Base-by-base conservation (phyloP, 2,329 filamentous ascomycete genomes). In the Coniochaeta prunicola region DNA sequence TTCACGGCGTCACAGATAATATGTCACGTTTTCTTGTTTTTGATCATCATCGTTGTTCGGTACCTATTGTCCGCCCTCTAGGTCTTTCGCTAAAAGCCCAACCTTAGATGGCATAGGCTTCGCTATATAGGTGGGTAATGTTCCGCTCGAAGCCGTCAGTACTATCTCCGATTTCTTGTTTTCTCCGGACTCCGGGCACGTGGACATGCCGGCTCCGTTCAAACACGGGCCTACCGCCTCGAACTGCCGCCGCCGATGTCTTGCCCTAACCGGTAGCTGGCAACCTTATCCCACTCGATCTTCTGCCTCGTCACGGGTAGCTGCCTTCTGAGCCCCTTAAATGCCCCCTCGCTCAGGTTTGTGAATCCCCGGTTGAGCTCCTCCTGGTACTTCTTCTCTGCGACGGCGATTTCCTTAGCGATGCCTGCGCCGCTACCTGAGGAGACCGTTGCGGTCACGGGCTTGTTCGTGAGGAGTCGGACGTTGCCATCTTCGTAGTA, bases 401-500 rank as follows among this genome's bases (percentile, higher is more conserved):
- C 82, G 4, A 79, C 76, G 4, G 90, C 88, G 66, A 99, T 91
- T 71, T 91, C 88, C 74, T 85, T 87, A 63, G 89, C 80, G 53
- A 97, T 83, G 36, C 87, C 89, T 0, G 83, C 81, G 8, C 86
- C 87, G 1, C 82, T 84, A 40, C 79, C 80, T 1, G 82, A 86
- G 1, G 85, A 74, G n/a, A 90, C 73, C 9, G 82, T 83, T 3
- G 83, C 72, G 0, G 80, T 80, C 13, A 93, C 72, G 12, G 88
- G 79, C 77, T 97, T 97, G 69, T 84, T 88, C n/a, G 94, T 97
- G 63, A 93, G 81, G 60, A 99, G 83, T 2, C 94, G 89, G 59
- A 99, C 94, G 71, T 99, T 99, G 62, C 94, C 94, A 71, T 99
- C 96, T 77, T 99, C 94, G 78, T 99, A 99, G 81, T 99, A 99